Conservation (phyloP, 805 yeast species). For the Dipodascus albidus region DNA sequence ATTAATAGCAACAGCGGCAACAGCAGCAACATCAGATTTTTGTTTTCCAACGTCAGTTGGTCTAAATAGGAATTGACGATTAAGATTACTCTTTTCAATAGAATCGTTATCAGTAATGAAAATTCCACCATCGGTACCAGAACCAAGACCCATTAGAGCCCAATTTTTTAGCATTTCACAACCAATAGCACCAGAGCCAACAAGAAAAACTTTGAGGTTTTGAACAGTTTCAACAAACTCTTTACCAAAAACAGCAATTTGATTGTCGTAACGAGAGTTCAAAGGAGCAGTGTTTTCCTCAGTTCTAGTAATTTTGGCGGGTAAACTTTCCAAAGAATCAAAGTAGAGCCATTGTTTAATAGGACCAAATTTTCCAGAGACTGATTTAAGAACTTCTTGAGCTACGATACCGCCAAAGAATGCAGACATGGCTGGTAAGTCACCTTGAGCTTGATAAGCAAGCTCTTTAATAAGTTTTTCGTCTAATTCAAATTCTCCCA, state of each 20-base stretch:
- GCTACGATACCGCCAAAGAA: conserved; percentile 91
- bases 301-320: conserved; percentile 41
- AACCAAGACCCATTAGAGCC: conserved; percentile 93
- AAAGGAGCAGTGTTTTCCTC: conserved; percentile 65
- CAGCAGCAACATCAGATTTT: conserved; percentile 84
- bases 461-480: conserved; percentile 58
- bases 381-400: conserved; percentile 91
- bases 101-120: conserved; percentile 86
- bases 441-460: conserved; percentile 82
- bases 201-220: conserved; percentile 76
- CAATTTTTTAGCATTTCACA: conserved; percentile 97
- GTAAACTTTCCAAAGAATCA: conserved; percentile 88
- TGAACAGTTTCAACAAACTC: conserved; percentile 62
- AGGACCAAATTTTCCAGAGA: conserved; percentile 93
- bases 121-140: conserved; percentile 82
- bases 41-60: conserved; percentile 87
- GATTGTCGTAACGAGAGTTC: conserved; percentile 83
- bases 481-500: conserved; percentile 46
- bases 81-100: conserved; percentile 90
- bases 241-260: conserved; percentile 86
- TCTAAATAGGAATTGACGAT: conserved; percentile 92
- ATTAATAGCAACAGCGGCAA: conserved; percentile 76
- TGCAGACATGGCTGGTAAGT: conserved; percentile 80
- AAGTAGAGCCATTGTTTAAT: conserved; percentile 84
- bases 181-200: conserved; percentile 98